Conservation (phyloP, 2,329 filamentous ascomycete species). For the Fusarium foetens region DNA sequence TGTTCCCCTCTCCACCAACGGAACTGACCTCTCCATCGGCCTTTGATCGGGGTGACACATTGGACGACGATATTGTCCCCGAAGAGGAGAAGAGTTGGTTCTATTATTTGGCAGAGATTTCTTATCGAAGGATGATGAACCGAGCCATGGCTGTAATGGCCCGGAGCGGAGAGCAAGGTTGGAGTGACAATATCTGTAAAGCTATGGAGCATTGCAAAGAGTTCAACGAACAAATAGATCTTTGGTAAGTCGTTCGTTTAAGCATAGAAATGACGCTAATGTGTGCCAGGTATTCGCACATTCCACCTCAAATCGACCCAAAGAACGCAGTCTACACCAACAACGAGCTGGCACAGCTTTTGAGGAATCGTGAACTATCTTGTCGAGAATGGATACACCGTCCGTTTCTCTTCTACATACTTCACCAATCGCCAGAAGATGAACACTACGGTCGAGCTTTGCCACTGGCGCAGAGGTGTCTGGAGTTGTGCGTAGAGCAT, state of each 20-base stretch:
- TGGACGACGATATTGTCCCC: background rate
- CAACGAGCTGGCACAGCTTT: background rate
- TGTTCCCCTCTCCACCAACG: background rate
- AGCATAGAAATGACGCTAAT: background rate
- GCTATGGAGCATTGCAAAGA: background rate
- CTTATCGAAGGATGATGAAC: background rate
- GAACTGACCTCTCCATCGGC: background rate
- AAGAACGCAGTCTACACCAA: background rate
- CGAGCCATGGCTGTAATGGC: background rate
- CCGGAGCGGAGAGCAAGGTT: background rate
- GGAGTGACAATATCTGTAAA: background rate
- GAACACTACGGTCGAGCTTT: background rate
- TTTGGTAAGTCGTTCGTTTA: background rate
- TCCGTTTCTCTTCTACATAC: background rate
- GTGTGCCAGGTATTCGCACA: background rate
- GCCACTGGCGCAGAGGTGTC: background rate
- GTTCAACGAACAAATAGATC: background rate
- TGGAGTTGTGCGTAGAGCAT: background rate
- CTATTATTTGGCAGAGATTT: background rate
- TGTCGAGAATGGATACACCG: background rate
- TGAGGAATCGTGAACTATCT: background rate
- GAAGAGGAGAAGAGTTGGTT: slow-evolving; percentile 5
- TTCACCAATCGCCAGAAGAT: background rate
- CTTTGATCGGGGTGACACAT: background rate
- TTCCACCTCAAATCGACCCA: background rate